Base-by-base conservation (phyloP, 352 stramenopile genomes). In the Plasmopara muralis region DNA sequence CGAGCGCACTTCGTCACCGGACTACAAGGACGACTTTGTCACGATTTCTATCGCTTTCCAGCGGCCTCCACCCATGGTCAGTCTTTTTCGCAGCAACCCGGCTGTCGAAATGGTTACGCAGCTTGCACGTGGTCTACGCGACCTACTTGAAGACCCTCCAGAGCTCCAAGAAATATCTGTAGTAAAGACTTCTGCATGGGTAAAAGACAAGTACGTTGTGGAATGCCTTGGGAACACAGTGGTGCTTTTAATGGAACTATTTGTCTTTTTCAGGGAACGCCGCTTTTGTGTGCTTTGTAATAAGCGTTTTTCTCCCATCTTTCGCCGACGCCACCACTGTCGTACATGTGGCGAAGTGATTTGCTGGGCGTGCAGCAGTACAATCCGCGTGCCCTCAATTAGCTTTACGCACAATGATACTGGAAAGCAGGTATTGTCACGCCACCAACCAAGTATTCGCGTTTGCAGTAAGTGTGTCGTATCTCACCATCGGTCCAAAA, bases 311-410 rank as follows among this genome's bases (percentile, higher is more conserved):
- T 89, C 79, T 13, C 66, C 83, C 5, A 84, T 94, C 47, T 91
- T 94, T 43, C 81, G 83, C 30, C 79, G 83, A 1, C 78, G 79
- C n/a, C 85, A 95, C 50, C 85, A 95, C 52, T 95, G 85, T 57
- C 83, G 85, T 39, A 89, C 78, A 29, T 95, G 85, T 43, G 85
- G 85, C 6, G 81, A 91, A 68, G 77, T 95, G 34, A 92, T 95
- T 47, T 95, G 85, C 59, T 91, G 79, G 74, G 77, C 88, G 16
- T 94, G 83, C 56, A 92, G 81, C 53, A 86, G 75, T 47, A 90
- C 83, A 44, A 88, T 94, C 20, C 77, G 77, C 14, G 83, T 91
- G 15, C 77, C 83, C 25, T 88, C 81, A 9, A 88, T 89, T 59
- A 92, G 79, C 57, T 92, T 92, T 45, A 83, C 81, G 33, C 77